Evolutionary conservation across 1,139 yeast genomes (phyloP), one percentile per base, ranked within the genome.

Genomic region (Yarrowia galli): DNA sequence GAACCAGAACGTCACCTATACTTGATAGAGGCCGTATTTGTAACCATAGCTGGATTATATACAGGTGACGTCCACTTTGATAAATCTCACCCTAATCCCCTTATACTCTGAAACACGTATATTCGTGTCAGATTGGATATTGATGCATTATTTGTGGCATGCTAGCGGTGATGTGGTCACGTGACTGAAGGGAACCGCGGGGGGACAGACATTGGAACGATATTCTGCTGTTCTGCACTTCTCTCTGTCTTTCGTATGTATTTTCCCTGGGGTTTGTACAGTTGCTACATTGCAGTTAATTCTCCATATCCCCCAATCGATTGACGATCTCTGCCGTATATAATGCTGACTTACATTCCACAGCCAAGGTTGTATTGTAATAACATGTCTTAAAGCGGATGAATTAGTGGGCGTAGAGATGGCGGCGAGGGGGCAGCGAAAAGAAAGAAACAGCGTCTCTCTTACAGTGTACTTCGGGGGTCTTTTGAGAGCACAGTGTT

Each of bases 71-170:
- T 36, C 35, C 36, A 51, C 22, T 36, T 51, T n/a, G n/a, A 28
- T 28, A 28, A 28, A 28, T 28, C n/a, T n/a, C 58, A 51, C 58
- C 58, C 58, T 51, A 51, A 35, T 35, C 58, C 13, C 28, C 58
- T 51, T 51, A 51, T 28, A 22, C 58, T 51, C 58, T 51, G 58
- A 51, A 51, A 51, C 58, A 49, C 56, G 40, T 49, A 49, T 49
- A 32, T 13, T 51, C 48, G 35, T 61, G 43, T 48, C 28, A 42
- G 42, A 51, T 28, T 60, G 45, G 48, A 5, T 18, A 8, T 13
- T 28, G 32, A 25, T 46, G 15, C 18, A 45, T 23, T 20, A 16
- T 20, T 16, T n/a, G 16, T n/a, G 36, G 18, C 54, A 49, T 8
- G 8, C 32, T 28, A 28, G 1, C 1, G 8, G 7, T 28, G 32